phyloP scores from a whole-genome alignment of 345 rosid genomes.

The Gossypium mustelinum region DNA sequence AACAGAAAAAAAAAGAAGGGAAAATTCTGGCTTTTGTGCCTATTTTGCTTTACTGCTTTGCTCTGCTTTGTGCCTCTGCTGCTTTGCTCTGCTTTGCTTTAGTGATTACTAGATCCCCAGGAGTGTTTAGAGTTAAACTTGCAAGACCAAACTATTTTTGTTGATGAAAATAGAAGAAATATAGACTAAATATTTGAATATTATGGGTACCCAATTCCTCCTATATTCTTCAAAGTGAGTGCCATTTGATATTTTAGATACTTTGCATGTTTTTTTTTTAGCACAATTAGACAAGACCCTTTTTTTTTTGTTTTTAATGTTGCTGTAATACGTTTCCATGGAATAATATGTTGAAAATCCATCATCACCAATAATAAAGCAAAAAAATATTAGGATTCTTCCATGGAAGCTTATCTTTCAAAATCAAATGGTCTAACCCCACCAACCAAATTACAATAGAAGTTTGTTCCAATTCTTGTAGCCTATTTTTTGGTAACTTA shows the following conservation, averaged over 20 bases:
- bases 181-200: no score
- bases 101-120: no score
- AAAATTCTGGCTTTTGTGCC: no score
- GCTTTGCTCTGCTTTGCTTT: no score
- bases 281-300: neutral
- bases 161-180: no score
- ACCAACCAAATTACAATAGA: neutral
- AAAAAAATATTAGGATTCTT: slow-evolving; percentile 1
- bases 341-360: slow-evolving; percentile 5
- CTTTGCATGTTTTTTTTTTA: slow-evolving; percentile 1
- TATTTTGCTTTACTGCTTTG: no score
- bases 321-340: neutral
- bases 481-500: no score
- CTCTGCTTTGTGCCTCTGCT: no score
- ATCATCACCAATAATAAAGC: neutral
- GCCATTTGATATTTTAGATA: neutral
- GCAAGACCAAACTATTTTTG: no score
- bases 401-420: slow-evolving; percentile 5
- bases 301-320: neutral
- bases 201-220: neutral
- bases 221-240: slow-evolving; percentile 1
- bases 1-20: no score
- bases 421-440: slow-evolving; percentile 4
- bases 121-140: no score
- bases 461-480: no score